Evolutionary conservation across 371 early-diverging fungal species (phyloP), one percentile per base, ranked within the genome.

Genomic region (Apophysomyces elegans): DNA sequence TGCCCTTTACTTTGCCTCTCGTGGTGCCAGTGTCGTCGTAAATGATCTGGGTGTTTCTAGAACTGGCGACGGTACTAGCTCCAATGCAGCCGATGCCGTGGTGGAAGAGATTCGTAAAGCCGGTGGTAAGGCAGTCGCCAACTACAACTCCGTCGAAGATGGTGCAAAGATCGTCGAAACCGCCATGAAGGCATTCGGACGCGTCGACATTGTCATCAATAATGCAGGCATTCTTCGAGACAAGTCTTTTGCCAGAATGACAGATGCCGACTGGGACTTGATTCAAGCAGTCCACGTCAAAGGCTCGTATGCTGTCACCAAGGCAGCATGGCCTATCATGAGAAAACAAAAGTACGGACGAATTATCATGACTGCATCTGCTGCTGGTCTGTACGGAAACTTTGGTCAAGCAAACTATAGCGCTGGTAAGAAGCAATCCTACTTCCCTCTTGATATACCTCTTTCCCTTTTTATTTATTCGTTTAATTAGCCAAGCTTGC

Each of bases 331-430:
- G 98, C 91, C 93, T 46, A 82, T 92, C 74, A 93, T 99, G 90
- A 88, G 87, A 64, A 93, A 96, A 83, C 98, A 98, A 73, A 96
- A 96, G 76, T 96, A 84, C 70, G 98, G 99, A 35, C 84, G 90
- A 75, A 82, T 90, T 65, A 87, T 90, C 72, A 90, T 88, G 81
- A 83, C 84, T n/a, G 89, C 95, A 26, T 97, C 98, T 50, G 95
- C 98, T 62, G 98, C 98, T 65, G 99, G 99, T 72, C 81, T 99
- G 41, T 98, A 98, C 79, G 99, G 99, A 73, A 99, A 99, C 91
- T 99, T 97, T 89, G 99, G 99, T 57, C 97, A 98, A 83, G 93
- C 96, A 60, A 98, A 98, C 90, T 99, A 98, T 81, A 86, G 87
- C 62, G 87, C 95, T 65, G 81, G 81, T 81, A 78, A 69, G 66